A percentile compares a stretch with the other conserved stretches of the same genome.
These are phyloP conservation scores for Exophiala bonariae DNA, from an alignment of 2,329 filamentous ascomycete species.

Conservation along the genomic window DNA sequence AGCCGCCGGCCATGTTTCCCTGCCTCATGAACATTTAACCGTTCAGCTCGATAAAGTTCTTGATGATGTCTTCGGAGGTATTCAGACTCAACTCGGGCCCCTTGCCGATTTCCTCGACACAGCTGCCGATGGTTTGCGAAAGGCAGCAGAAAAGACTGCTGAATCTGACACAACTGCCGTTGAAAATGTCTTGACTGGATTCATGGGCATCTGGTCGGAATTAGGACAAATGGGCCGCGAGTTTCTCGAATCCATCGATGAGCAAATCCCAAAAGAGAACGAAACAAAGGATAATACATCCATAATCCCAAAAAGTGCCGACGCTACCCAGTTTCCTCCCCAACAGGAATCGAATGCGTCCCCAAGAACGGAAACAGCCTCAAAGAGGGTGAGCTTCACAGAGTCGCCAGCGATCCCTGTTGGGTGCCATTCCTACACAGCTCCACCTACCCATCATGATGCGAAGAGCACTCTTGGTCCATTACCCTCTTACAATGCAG, in stretches of 20 bases:
- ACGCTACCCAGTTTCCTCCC: no score
- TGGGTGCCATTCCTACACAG: not conserved
- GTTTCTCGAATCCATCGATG: slow-evolving; percentile 14
- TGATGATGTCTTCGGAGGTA: slow-evolving; percentile 35
- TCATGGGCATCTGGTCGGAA: slow-evolving; percentile 43
- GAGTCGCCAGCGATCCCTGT: not conserved
- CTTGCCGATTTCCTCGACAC: slow-evolving; percentile 39
- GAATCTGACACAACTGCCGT: slow-evolving; percentile 38
- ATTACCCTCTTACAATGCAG: not conserved
- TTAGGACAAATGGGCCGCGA: slow-evolving; percentile 32
- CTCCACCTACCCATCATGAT: no score
- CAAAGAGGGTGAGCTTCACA: slow-evolving; percentile 18
- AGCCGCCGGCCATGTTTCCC: slow-evolving; percentile 10
- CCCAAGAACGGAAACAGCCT: not conserved
- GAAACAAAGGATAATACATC: not conserved
- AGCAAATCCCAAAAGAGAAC: slow-evolving; percentile 9
- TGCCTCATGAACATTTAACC: slow-evolving; percentile 36
- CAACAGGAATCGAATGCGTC: not conserved
- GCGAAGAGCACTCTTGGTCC: not conserved
- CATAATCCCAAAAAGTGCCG: no score
- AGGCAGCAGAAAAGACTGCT: slow-evolving; percentile 37
- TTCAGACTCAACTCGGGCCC: slow-evolving; percentile 36
- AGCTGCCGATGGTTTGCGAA: slow-evolving; percentile 36
- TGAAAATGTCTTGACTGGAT: slow-evolving; percentile 37
- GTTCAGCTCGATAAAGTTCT: slow-evolving; percentile 38